A percentile compares a stretch with the other conserved stretches of the same genome.
Evolutionary conservation across 129 eudicot genomes (phyloP).

Genomic region (Helichrysum umbraculigerum): DNA sequence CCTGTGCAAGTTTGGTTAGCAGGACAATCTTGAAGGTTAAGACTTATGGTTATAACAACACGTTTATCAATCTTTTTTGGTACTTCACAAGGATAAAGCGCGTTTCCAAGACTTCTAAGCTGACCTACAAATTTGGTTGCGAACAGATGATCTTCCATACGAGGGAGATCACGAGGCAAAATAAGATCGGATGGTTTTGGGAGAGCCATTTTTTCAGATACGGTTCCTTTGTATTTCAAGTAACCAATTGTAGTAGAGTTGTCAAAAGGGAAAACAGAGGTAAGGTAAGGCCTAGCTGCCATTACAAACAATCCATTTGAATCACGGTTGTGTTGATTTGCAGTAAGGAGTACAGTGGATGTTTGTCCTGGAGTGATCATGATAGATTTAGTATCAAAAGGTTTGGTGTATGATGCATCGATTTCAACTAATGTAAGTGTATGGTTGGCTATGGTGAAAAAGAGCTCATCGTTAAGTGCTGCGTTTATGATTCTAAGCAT

Average conservation of each 20-base stretch:
- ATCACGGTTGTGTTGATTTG: slow-evolving; percentile 43
- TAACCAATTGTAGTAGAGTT: slow-evolving; percentile 63
- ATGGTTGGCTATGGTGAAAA: slow-evolving; percentile 61
- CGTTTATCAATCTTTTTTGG: slow-evolving; percentile 65
- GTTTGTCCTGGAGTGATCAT: slow-evolving; percentile 90
- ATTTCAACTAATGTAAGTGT: slow-evolving; percentile 65
- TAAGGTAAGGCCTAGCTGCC: slow-evolving; percentile 86
- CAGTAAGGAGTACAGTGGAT: slow-evolving; percentile 53
- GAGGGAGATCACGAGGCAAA: slow-evolving; percentile 53
- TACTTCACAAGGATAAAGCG: slow-evolving; percentile 56
- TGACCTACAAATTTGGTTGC: slow-evolving; percentile 45
- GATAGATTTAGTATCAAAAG: slow-evolving; percentile 59
- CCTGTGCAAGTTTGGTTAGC: slow-evolving; percentile 63
- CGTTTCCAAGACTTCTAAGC: slow-evolving; percentile 52
- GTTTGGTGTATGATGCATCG: slow-evolving; percentile 75
- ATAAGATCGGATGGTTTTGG: slow-evolving; percentile 22
- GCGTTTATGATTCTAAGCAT: slow-evolving; percentile 75
- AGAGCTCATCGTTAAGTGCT: slow-evolving; percentile 71
- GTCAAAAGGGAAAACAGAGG: slow-evolving; percentile 66
- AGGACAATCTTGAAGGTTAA: slow-evolving; percentile 81
- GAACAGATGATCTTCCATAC: slow-evolving; percentile 52
- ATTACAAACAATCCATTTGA: slow-evolving; percentile 47
- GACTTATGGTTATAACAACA: slow-evolving; percentile 57
- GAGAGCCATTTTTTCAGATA: not conserved
- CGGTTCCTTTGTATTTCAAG: slow-evolving; percentile 49